phyloP scores from a whole-genome alignment of 2,329 filamentous ascomycete species.

The Cladosporium austrohemisphaericum region DNA sequence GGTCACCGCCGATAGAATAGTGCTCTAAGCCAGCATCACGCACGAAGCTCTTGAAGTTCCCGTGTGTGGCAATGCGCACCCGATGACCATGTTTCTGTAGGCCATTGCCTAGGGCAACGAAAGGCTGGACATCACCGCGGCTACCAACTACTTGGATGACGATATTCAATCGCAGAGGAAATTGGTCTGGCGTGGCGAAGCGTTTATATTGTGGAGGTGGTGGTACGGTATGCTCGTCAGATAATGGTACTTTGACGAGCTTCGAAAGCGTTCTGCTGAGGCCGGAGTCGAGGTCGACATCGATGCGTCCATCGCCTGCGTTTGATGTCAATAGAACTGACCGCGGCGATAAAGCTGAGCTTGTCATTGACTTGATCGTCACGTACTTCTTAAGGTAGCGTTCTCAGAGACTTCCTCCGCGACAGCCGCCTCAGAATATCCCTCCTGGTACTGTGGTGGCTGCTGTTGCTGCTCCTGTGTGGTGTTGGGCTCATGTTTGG shows the following conservation, averaged over 20 bases:
- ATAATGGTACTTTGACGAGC: conserved; percentile 1
- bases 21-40: conserved; percentile 71
- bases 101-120: conserved; percentile 64
- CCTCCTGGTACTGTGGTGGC: too few relatives aligned
- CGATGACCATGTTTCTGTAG: conserved; percentile 66
- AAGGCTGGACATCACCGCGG: conserved; percentile 72
- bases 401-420: too few relatives aligned
- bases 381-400: neutral
- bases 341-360: too few relatives aligned
- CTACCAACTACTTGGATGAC: conserved; percentile 74
- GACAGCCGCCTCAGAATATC: too few relatives aligned
- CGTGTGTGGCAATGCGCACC: conserved; percentile 69
- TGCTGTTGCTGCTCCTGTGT: too few relatives aligned
- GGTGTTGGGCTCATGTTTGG: too few relatives aligned
- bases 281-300: conserved; percentile 12
- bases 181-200: conserved; percentile 8
- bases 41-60: conserved; percentile 65
- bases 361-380: too few relatives aligned
- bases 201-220: conserved; percentile 8
- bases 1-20: conserved; percentile 75
- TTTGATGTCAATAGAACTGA: neutral
- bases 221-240: neutral
- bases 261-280: conserved; percentile 11
- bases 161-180: conserved; percentile 53
- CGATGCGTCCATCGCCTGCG: conserved; percentile 14